Evolutionary conservation across 371 early-diverging fungal genomes (phyloP).

Genomic region (Mortierella sp.): DNA sequence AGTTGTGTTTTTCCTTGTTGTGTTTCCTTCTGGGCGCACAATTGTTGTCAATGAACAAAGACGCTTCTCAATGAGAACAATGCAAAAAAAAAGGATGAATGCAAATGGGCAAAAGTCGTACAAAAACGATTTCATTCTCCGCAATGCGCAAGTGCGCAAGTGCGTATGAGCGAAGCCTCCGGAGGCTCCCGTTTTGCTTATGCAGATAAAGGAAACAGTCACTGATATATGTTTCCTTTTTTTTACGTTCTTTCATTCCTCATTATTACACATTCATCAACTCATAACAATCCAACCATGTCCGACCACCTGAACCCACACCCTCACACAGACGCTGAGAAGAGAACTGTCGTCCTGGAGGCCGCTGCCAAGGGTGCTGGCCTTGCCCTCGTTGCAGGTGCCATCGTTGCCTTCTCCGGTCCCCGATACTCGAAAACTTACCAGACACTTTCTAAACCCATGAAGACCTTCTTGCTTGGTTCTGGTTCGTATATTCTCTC

Average conservation of each 20-base stretch:
- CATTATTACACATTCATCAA: not conserved
- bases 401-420: conserved; percentile 41
- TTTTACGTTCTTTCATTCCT: not conserved
- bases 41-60: too few species aligned
- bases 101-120: too few species aligned
- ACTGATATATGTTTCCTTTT: not conserved
- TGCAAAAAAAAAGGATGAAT: too few species aligned
- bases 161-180: not conserved
- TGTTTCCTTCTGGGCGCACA: too few species aligned
- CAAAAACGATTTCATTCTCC: not conserved
- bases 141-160: not conserved
- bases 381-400: conserved; percentile 51
- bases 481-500: conserved; percentile 23
- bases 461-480: conserved; percentile 51
- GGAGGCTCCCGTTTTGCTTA: not conserved
- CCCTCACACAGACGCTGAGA: conserved; percentile 15
- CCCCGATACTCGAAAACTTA: conserved; percentile 44
- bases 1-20: too few species aligned
- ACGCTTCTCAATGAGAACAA: too few species aligned
- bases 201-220: not conserved
- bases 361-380: conserved; percentile 55
- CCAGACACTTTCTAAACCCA: conserved; percentile 34
- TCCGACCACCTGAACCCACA: conserved; percentile 22
- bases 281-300: conserved; percentile 16
- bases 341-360: conserved; percentile 25